Evolutionary conservation across 176 grass and related monocot genomes (phyloP), one percentile per base, ranked within the genome.

Genomic region (Avena eriantha): DNA sequence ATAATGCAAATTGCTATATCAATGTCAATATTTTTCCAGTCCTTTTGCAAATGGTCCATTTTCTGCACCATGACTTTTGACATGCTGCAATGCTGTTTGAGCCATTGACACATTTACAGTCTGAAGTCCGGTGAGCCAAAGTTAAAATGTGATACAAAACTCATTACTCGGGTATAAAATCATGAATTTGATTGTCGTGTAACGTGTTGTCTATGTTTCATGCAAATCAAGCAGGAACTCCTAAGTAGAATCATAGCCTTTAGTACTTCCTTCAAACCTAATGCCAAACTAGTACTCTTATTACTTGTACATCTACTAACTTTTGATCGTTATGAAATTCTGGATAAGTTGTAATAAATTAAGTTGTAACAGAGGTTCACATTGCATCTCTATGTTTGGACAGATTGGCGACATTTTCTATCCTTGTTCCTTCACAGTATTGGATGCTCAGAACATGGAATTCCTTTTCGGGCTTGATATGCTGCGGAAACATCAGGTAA

Each of bases 391-490:
- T 3, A 69, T 53, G 51, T 90, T 63, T 87, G 82, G 54, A 73
- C 82, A 99, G 97, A 99, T 99, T 75, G 94, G 97, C 10, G 88
- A 93, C 31, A 41, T 70, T 39, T 99, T 99, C 65, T 99, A 96
- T 91, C 94, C 80, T 23, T 99, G 97, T 73, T 99, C 97, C 45
- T 99, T 99, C 87, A 99, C 97, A 10, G 97, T 99, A 80, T 88
- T 99, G 88, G 97, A 99, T 88, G 97, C 94, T 66, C 92, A 90
- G 1, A 99, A 99, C 83, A 96, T 99, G 97, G 97, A 99, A 77
- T 99, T 99, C 80, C 90, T 99, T 81, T 99, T 99, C 48, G 97
- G 97, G 34, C 97, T 99, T 87, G 97, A 99, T 92, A 99, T 99
- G 97, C 91, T 99, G 39, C 94, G 97, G 26, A 99, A 99, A 72